These are phyloP conservation scores for Salix suchowensis DNA, from an alignment of 345 rosid species.

Conservation along the genomic window DNA sequence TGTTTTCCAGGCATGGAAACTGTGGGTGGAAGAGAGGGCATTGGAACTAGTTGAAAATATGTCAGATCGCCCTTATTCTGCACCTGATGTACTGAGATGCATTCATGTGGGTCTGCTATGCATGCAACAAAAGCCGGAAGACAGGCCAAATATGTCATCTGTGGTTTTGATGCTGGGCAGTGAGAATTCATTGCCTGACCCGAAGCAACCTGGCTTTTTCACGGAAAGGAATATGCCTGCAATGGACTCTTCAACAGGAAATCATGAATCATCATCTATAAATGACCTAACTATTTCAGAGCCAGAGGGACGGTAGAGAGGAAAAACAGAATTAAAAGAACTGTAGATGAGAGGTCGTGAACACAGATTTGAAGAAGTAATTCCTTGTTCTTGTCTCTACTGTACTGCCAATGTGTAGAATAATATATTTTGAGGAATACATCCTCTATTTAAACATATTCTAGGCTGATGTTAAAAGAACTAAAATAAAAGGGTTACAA, in stretches of 20 bases:
- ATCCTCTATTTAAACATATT: too few relatives aligned
- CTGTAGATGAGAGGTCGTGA: too few relatives aligned
- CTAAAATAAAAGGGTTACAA: too few relatives aligned
- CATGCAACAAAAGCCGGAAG: neutral
- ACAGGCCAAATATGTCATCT: neutral
- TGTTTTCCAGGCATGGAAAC: conserved; percentile 23
- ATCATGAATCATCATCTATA: neutral
- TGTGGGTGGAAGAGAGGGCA: neutral
- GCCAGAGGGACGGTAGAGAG: neutral
- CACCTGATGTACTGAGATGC: neutral
- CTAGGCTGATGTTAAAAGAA: too few relatives aligned
- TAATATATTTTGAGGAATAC: too few relatives aligned
- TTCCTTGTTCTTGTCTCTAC: too few relatives aligned
- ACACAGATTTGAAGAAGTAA: too few relatives aligned
- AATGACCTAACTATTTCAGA: neutral
- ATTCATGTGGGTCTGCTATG: neutral
- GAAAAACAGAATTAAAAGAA: too few relatives aligned
- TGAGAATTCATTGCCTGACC: neutral
- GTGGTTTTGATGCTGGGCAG: neutral
- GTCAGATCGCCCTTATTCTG: neutral
- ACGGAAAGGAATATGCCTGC: neutral
- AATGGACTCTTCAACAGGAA: neutral
- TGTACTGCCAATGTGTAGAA: too few relatives aligned
- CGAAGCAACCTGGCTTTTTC: conserved; percentile 4
- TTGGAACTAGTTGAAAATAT: neutral